Evolutionary conservation across 2,329 filamentous ascomycete species (phyloP).

Genomic region (Xylariaceae sp.): DNA sequence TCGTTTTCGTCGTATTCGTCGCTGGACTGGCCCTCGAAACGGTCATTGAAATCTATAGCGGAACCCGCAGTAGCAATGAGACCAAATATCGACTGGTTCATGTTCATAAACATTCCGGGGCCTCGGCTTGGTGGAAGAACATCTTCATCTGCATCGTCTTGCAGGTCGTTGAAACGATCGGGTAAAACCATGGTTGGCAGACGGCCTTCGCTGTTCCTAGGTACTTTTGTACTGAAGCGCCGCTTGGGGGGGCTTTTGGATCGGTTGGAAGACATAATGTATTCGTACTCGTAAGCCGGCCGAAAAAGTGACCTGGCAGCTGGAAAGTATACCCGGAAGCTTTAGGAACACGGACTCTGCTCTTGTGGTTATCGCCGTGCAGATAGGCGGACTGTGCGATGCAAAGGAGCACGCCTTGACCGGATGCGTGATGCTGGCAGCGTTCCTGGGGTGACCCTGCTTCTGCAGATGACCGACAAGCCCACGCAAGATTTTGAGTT

Average conservation of each 20-base stretch:
- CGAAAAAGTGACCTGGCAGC: neutral
- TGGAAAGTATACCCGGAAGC: neutral
- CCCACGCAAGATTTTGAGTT: slow-evolving; percentile 3
- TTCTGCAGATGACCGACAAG: slow-evolving; percentile 6
- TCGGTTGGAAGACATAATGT: slow-evolving; percentile 25
- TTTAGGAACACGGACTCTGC: slow-evolving; percentile 4
- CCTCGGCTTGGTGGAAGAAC: slow-evolving; percentile 40
- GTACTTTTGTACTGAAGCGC: slow-evolving; percentile 39
- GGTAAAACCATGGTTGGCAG: slow-evolving; percentile 47
- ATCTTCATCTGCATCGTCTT: slow-evolving; percentile 48
- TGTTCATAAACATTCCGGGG: slow-evolving; percentile 57
- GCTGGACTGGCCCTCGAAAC: slow-evolving; percentile 73
- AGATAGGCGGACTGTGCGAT: slow-evolving; percentile 15
- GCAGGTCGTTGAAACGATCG: slow-evolving; percentile 45
- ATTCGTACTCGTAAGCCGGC: neutral
- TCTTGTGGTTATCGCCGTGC: slow-evolving; percentile 1
- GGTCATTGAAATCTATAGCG: slow-evolving; percentile 72
- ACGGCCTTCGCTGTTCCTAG: slow-evolving; percentile 39
- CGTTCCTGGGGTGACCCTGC: neutral
- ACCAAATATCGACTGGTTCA: slow-evolving; percentile 93
- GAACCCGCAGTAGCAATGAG: slow-evolving; percentile 86
- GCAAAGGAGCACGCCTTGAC: neutral
- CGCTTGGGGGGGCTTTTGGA: slow-evolving; percentile 38
- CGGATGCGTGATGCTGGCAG: neutral
- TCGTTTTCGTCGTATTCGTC: slow-evolving; percentile 61